Base-by-base conservation (phyloP, 2,329 filamentous ascomycete genomes). In the Westerdykella ornata region DNA sequence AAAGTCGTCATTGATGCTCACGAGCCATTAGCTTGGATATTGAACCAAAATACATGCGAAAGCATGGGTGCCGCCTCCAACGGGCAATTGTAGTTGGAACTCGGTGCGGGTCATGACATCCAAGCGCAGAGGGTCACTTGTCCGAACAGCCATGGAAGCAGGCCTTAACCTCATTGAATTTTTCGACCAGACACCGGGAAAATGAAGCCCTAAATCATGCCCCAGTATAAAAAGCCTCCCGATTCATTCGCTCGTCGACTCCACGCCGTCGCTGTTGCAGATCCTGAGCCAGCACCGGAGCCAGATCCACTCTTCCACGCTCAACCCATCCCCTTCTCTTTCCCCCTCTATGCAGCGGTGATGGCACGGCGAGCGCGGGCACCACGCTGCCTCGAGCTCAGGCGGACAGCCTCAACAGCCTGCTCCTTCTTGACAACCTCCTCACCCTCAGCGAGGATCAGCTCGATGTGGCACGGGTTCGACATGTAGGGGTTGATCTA, bases 401-500 rank as follows among this genome's bases (percentile, higher is more conserved):
- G 79, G 72, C 83, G 85, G 56, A 71, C 65, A 49, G 73, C 68
- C 63, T 76, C 74, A 53, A 75, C 77, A 62, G 81, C 77, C 51
- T 80, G 71, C 51, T 82, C 82, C 84, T 98, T 98, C 77, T 89
- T 81, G 64, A 98, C 88, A 63, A 85, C 81, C 81, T 98, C 94
- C 69, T 94, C 85, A 66, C 80, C 88, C 82, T 98, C 94, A 69
- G 90, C 95, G 64, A 98, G 82, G 82, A 98, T 98, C 67, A 98
- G 79, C 80, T 98, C 94, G 74, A 98, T 95, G 84, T 98, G 92
- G 86, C 90, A 98, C 62, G 92, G 92, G 84, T 94, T 94, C 62
- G 89, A 96, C 94, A 98, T 97, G 83, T 97, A 98, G 54, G 92
- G 92, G 84, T 98, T 98, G 80, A 98, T 98, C 89, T 96, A 49